Percentiles rank a stretch among this genome's conserved stretches.
Evolutionary conservation across 495 filamentous ascomycete genomes (phyloP).

Genomic region (Neurospora intermedia): DNA sequence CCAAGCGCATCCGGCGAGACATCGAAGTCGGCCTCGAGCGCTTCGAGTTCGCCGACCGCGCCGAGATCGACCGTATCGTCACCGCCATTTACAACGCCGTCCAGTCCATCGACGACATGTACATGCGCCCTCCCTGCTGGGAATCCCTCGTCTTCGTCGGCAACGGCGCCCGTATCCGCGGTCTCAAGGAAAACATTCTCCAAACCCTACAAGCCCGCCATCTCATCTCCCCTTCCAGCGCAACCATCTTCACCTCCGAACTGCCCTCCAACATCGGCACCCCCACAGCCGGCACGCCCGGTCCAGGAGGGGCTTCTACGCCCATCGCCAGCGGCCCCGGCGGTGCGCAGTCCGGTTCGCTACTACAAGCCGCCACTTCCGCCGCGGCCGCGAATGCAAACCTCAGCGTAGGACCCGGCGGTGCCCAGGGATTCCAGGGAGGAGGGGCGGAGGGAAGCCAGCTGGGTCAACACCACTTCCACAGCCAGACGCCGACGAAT

Average conservation of each 20-base stretch:
- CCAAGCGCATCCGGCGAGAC: constrained; percentile 48
- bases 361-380: constrained; percentile 85
- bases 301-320: constrained; percentile 51
- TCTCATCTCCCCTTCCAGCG: constrained; percentile 77
- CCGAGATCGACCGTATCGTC: constrained; percentile 68
- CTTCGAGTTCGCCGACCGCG: constrained; percentile 66
- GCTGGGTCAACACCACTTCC: constrained; percentile 50
- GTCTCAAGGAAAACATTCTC: constrained; percentile 78
- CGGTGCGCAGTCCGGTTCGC: constrained; percentile 58
- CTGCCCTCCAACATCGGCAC: constrained; percentile 85
- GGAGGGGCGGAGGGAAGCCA: constrained; percentile 1
- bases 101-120: constrained; percentile 63
- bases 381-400: constrained; percentile 39
- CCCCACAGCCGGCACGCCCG: constrained; percentile 55
- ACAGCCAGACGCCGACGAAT: constrained; percentile 79
- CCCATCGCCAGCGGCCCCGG: constrained; percentile 56
- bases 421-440: constrained; percentile 6
- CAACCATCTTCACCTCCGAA: constrained; percentile 94
- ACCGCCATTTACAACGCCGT: constrained; percentile 74
- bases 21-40: constrained; percentile 82
- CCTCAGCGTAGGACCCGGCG: constrained; percentile 37
- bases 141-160: constrained; percentile 81
- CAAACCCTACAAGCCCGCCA: constrained; percentile 70
- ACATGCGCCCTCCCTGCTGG: constrained; percentile 77
- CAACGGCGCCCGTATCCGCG: constrained; percentile 74